Percentiles rank a stretch among this genome's conserved stretches.
These are phyloP conservation scores for Quercus rubra DNA, from an alignment of 306 rosid species.

Conservation along the genomic window DNA sequence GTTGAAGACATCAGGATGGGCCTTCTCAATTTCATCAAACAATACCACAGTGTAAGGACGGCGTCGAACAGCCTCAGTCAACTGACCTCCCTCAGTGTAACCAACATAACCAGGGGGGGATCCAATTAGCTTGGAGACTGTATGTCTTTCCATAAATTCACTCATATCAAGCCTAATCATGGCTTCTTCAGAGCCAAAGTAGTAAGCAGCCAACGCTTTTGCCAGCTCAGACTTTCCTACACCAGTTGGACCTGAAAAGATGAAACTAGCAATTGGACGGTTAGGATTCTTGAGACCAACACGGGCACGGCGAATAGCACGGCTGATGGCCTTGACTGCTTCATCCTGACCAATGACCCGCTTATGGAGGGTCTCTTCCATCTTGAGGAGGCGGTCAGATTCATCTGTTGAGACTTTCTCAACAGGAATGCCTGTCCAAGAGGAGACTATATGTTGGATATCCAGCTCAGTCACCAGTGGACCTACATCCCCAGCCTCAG, in stretches of 20 bases:
- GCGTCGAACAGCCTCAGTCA: conserved; percentile 96
- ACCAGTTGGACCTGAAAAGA: conserved; percentile 97
- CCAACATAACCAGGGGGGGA: conserved; percentile 99
- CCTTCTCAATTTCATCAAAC: conserved; percentile 96
- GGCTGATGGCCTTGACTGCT: conserved; percentile 90
- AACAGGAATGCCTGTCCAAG: conserved; percentile 98
- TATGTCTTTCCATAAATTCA: conserved; percentile 96
- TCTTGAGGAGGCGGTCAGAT: conserved; percentile 94
- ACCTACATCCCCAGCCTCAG: conserved; percentile 88
- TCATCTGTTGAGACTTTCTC: conserved; percentile 93
- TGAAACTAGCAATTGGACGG: conserved; percentile 96
- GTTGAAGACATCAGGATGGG: conserved; percentile 94
- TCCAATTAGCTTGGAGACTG: conserved; percentile 91
- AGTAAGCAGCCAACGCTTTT: conserved; percentile 86
- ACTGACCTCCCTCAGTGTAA: conserved; percentile 94
- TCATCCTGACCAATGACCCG: conserved; percentile 92
- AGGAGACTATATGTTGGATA: conserved; percentile 79
- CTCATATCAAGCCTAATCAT: conserved; percentile 98
- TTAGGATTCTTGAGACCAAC: conserved; percentile 93
- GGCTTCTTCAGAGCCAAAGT: conserved; percentile 95
- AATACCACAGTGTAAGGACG: conserved; percentile 94
- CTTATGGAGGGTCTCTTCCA: conserved; percentile 92
- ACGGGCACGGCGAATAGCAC: conserved; percentile 93
- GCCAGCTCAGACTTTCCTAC: conserved; percentile 98
- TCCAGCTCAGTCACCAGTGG: conserved; percentile 85